Evolutionary conservation across 2,329 filamentous ascomycete species (phyloP).

Genomic region (Microsporum ferrugineum): DNA sequence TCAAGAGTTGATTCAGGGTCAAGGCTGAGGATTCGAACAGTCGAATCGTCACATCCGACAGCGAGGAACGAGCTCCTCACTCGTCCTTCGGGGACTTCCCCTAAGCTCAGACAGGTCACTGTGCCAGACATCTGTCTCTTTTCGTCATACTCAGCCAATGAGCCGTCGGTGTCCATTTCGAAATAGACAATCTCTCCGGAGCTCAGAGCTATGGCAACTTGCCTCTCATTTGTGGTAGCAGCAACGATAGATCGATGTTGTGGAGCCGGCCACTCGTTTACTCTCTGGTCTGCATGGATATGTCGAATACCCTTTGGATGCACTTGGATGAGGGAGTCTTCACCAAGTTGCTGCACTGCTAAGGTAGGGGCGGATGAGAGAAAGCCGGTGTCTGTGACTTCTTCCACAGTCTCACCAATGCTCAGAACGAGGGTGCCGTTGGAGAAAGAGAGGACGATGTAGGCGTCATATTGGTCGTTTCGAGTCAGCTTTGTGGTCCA

Average conservation of each 20-base stretch:
- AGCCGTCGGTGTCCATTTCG: constrained; percentile 87
- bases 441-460: constrained; percentile 87
- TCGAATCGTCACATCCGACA: constrained; percentile 93
- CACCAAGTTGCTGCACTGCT: constrained; percentile 85
- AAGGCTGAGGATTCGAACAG: constrained; percentile 81
- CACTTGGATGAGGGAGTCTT: constrained; percentile 84
- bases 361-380: constrained; percentile 78
- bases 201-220: constrained; percentile 86
- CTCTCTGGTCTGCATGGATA: constrained; percentile 61
- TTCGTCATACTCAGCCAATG: constrained; percentile 85
- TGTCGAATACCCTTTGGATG: constrained; percentile 94
- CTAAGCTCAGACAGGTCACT: constrained; percentile 87
- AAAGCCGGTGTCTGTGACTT: constrained; percentile 89
- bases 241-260: constrained; percentile 92
- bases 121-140: constrained; percentile 91
- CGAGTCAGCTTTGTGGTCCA: constrained; percentile 87
- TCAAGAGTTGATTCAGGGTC: constrained; percentile 84
- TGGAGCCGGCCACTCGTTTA: constrained; percentile 89
- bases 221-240: constrained; percentile 81
- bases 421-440: constrained; percentile 85
- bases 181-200: constrained; percentile 97
- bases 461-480: constrained; percentile 77
- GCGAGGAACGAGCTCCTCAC: constrained; percentile 84
- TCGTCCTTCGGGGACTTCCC: constrained; percentile 81
- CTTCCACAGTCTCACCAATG: constrained; percentile 93